Conservation (phyloP, 352 stramenopile species). For the Phytophthora multivora region DNA sequence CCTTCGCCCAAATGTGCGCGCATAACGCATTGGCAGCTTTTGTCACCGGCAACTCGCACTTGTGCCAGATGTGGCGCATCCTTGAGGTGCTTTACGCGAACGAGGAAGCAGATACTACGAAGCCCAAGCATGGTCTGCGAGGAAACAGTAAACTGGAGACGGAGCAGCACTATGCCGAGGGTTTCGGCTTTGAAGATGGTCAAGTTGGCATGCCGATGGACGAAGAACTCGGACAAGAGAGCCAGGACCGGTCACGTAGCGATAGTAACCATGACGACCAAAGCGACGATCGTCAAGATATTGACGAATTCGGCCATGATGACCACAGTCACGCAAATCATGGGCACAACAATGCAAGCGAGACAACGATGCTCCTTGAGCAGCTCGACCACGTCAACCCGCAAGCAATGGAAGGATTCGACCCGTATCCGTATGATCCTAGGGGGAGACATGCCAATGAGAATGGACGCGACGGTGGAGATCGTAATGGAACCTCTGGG, state of each 20-base stretch:
- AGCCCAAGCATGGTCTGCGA: constrained; percentile 6
- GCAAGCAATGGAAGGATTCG: constrained; percentile 86
- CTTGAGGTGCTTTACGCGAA: constrained; percentile 77
- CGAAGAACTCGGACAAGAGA: constrained; percentile 20
- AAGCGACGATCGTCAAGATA: constrained; percentile 16
- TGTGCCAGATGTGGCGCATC: constrained; percentile 90
- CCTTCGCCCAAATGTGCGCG: constrained; percentile 77
- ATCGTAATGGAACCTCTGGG: constrained; percentile 33
- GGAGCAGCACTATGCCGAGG: constrained; percentile 12
- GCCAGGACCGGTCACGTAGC: constrained; percentile 8
- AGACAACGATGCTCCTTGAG: constrained; percentile 79
- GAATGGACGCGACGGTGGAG: constrained; percentile 36
- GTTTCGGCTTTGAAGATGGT: constrained; percentile 12
- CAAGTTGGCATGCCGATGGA: constrained; percentile 32
- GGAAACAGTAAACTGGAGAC: constrained; percentile 4
- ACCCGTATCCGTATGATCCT: constrained; percentile 81
- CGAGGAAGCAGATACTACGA: constrained; percentile 27
- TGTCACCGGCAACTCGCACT: constrained; percentile 69
- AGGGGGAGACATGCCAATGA: constrained; percentile 27
- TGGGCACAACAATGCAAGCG: constrained; percentile 48
- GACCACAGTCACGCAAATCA: constrained; percentile 24
- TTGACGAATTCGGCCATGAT: constrained; percentile 26
- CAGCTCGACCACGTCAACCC: constrained; percentile 89
- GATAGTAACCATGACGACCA: constrained; percentile 20
- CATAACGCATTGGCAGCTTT: constrained; percentile 85